A percentile compares a stretch with the other conserved stretches of the same genome.
Evolutionary conservation across 257 asterid genomes (phyloP).

Genomic region (Gardenia jasminoides): DNA sequence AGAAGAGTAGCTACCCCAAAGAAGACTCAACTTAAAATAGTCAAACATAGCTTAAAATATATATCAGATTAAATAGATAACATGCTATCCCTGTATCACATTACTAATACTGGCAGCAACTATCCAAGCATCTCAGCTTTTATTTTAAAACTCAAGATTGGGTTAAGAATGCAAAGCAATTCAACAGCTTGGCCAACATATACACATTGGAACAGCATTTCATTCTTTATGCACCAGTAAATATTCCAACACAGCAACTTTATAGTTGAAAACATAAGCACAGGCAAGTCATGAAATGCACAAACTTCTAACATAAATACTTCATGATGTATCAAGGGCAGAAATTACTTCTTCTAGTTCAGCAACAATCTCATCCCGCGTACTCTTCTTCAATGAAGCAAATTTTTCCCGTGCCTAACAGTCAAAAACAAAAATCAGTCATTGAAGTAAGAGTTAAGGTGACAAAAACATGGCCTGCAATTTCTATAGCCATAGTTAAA

Average conservation of each 20-base stretch:
- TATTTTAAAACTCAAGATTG: no score
- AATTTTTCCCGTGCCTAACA: slow-evolving; percentile 85
- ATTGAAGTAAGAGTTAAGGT: background rate
- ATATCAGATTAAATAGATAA: no score
- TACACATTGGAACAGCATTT: background rate
- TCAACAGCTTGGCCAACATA: background rate
- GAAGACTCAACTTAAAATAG: no score
- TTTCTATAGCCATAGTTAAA: background rate
- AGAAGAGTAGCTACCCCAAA: no score
- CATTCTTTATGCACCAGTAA: background rate
- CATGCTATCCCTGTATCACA: no score
- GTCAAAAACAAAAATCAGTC: slow-evolving; percentile 4
- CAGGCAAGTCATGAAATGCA: background rate
- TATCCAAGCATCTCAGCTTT: no score
- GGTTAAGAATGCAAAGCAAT: no score
- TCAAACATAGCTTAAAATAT: no score
- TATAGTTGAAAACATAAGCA: background rate
- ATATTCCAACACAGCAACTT: background rate
- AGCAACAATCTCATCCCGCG: slow-evolving; percentile 83
- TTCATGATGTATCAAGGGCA: slow-evolving; percentile 13
- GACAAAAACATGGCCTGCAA: background rate
- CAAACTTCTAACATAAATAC: background rate
- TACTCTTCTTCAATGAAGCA: slow-evolving; percentile 78
- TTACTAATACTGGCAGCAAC: no score
- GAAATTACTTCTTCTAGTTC: slow-evolving; percentile 80